A percentile compares a stretch with the other conserved stretches of the same genome.
phyloP scores from a whole-genome alignment of 129 eudicot genomes.

The Chrysanthemum lavandulifolium region DNA sequence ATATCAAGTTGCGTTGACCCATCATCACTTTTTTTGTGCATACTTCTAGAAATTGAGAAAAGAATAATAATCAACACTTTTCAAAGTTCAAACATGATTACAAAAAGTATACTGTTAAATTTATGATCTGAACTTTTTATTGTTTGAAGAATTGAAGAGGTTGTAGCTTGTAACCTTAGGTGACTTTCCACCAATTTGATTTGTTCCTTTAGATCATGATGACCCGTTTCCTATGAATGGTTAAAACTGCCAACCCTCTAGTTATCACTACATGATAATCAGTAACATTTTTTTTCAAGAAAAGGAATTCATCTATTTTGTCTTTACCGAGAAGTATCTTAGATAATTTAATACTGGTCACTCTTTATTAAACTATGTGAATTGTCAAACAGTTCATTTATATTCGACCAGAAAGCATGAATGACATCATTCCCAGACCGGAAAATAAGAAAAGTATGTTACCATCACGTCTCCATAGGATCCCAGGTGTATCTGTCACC shows the following conservation, averaged over 20 bases:
- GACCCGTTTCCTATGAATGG: neutral
- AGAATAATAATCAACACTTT: no score
- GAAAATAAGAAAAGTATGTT: slow-evolving; percentile 28
- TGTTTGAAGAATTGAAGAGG: no score
- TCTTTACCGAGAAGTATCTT: neutral
- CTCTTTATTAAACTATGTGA: neutral
- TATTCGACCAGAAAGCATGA: neutral
- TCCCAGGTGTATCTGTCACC: slow-evolving; percentile 99
- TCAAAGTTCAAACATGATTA: no score
- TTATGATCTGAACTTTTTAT: no score
- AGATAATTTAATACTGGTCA: slow-evolving; percentile 7
- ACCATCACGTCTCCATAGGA: slow-evolving; percentile 86
- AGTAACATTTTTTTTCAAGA: neutral
- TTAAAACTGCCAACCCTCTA: neutral
- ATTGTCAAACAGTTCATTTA: neutral
- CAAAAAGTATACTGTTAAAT: no score
- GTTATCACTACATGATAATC: neutral
- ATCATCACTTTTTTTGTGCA: no score
- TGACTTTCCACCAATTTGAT: neutral
- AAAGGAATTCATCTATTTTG: neutral
- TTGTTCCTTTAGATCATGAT: neutral
- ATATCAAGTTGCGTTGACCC: neutral
- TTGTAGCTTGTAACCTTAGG: neutral
- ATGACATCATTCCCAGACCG: neutral
- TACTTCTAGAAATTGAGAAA: no score